Percentiles rank a stretch among this genome's conserved stretches.
Conservation (phyloP, 371 early-diverging fungal species). For the Amoeboaphelidium occidentale region DNA sequence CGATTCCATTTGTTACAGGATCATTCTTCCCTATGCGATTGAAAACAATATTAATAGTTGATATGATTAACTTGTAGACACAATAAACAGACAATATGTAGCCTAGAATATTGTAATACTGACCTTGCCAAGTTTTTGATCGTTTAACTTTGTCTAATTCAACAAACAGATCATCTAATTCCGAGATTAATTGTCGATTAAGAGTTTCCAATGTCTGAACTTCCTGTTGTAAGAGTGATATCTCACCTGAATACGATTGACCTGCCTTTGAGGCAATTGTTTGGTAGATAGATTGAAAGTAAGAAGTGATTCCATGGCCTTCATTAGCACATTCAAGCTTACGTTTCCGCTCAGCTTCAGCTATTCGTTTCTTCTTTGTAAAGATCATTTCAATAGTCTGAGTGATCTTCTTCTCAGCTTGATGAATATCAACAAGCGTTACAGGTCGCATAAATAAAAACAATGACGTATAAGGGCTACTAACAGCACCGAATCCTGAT, state of each 20-base stretch:
- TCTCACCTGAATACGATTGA: slow-evolving; percentile 3
- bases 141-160: slow-evolving; percentile 33
- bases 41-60: slow-evolving; percentile 47
- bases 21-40: slow-evolving; percentile 46
- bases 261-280: slow-evolving; percentile 3
- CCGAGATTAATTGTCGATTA: slow-evolving; percentile 25
- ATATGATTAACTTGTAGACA: slow-evolving; percentile 51
- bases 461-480: slow-evolving; percentile 48
- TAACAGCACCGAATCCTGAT: slow-evolving; percentile 84
- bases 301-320: background rate
- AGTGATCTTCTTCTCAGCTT: background rate
- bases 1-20: slow-evolving; percentile 54
- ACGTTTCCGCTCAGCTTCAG: background rate
- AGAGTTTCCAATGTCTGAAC: slow-evolving; percentile 32
- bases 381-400: background rate
- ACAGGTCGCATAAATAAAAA: slow-evolving; percentile 30
- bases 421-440: background rate
- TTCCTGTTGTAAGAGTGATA: slow-evolving; percentile 18
- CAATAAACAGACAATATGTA: slow-evolving; percentile 65
- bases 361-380: background rate
- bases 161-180: slow-evolving; percentile 29
- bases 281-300: background rate
- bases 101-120: slow-evolving; percentile 43
- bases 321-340: background rate
- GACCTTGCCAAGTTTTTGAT: slow-evolving; percentile 46